phyloP scores from a whole-genome alignment of 2,329 filamentous ascomycete genomes.

The Aspergillus aculeatus region DNA sequence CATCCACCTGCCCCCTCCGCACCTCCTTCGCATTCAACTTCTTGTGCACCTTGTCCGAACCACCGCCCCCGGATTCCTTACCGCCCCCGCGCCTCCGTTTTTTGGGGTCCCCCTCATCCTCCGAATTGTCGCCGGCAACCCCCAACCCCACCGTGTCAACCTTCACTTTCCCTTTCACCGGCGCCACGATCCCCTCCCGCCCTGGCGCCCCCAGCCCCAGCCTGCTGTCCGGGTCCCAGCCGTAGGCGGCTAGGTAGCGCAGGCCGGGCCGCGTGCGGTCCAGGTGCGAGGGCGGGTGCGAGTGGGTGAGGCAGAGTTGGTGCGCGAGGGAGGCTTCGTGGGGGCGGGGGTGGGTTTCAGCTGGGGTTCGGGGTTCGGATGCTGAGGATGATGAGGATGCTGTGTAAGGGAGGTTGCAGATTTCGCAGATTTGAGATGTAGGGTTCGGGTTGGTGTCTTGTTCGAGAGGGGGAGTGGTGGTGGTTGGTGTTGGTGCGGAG shows the following conservation, averaged over 20 bases:
- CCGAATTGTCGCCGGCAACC: conserved; percentile 30
- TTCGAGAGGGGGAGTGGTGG: neutral
- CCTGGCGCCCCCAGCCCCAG: conserved; percentile 68
- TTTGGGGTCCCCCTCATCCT: conserved; percentile 22
- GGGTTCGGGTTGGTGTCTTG: neutral
- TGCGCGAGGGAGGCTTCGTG: conserved; percentile 57
- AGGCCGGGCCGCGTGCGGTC: conserved; percentile 58
- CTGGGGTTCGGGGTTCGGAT: conserved; percentile 5
- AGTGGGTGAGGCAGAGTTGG: conserved; percentile 57
- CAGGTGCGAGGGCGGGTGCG: conserved; percentile 57
- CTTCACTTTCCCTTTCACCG: conserved; percentile 71
- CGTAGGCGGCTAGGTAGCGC: conserved; percentile 56
- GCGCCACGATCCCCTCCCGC: conserved; percentile 68
- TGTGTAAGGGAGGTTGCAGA: conserved; percentile 61
- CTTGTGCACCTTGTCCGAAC: conserved; percentile 42
- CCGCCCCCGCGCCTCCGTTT: conserved; percentile 29
- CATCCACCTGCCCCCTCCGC: conserved; percentile 60
- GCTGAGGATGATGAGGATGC: conserved; percentile 22
- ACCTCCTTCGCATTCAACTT: conserved; percentile 70
- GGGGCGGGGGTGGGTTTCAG: conserved; percentile 9
- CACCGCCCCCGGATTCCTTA: conserved; percentile 28
- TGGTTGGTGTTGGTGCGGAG: neutral
- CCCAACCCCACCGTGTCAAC: conserved; percentile 74
- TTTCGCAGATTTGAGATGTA: conserved; percentile 45
- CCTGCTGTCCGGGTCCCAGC: conserved; percentile 62